Evolutionary conservation across 2,329 filamentous ascomycete genomes (phyloP).

Genomic region (Penicillium sp.): DNA sequence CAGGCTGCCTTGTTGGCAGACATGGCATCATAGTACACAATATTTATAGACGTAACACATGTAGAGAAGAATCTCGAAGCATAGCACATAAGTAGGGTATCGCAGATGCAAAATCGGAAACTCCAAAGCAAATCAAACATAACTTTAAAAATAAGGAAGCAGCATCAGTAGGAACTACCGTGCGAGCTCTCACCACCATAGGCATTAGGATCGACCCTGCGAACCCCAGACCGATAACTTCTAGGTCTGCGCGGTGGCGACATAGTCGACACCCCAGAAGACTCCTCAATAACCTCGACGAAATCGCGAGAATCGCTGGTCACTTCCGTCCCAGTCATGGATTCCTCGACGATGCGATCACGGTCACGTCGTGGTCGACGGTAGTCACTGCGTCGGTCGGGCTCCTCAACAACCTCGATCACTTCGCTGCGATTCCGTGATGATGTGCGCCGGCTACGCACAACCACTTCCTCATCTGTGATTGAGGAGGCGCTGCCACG

Average conservation of each 20-base stretch:
- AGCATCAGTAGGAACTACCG: slow-evolving; percentile 14
- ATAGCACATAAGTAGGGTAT: slow-evolving; percentile 17
- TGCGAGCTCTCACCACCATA: slow-evolving; percentile 35
- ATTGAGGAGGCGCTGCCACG: slow-evolving; percentile 19
- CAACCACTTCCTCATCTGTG: slow-evolving; percentile 27
- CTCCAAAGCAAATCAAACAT: background rate
- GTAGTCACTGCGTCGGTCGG: slow-evolving; percentile 25
- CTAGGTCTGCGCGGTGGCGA: slow-evolving; percentile 37
- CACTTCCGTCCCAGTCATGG: slow-evolving; percentile 23
- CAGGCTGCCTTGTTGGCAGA: background rate
- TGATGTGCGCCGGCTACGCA: slow-evolving; percentile 18
- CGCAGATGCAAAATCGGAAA: slow-evolving; percentile 9
- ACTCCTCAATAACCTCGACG: slow-evolving; percentile 57
- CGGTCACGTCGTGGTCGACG: slow-evolving; percentile 17
- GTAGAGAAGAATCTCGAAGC: background rate
- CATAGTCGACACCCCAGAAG: slow-evolving; percentile 28
- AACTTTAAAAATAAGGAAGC: background rate
- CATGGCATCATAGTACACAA: background rate
- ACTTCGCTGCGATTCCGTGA: slow-evolving; percentile 14
- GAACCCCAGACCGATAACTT: slow-evolving; percentile 37
- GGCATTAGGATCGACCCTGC: slow-evolving; percentile 45
- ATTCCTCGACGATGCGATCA: slow-evolving; percentile 32
- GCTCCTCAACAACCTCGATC: slow-evolving; percentile 34
- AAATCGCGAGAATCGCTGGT: slow-evolving; percentile 40
- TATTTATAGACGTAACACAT: slow-evolving; percentile 1